phyloP scores from a whole-genome alignment of 345 rosid genomes.

The Geranium rotundifolium region DNA sequence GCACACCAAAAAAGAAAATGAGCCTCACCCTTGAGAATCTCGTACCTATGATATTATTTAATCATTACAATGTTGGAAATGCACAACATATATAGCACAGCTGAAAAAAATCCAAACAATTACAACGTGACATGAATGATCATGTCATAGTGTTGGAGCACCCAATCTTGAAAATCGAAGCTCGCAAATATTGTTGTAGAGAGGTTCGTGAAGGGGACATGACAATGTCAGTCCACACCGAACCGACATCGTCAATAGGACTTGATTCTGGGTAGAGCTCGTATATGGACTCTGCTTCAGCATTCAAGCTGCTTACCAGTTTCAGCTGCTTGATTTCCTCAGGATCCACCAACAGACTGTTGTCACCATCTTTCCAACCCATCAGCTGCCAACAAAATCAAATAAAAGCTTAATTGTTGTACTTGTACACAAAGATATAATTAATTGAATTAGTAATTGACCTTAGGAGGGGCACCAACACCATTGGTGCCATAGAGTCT shows the following conservation, averaged over 20 bases:
- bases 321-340: slow-evolving; percentile 41
- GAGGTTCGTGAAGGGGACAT: slow-evolving; percentile 34
- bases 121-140: too few relatives aligned
- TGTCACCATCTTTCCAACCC: slow-evolving; percentile 69
- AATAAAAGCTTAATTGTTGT: not conserved
- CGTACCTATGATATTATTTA: too few relatives aligned
- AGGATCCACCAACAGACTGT: slow-evolving; percentile 53
- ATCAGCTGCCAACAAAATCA: slow-evolving; percentile 34
- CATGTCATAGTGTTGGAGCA: too few relatives aligned
- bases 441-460: too few relatives aligned
- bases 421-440: too few relatives aligned
- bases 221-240: slow-evolving; percentile 54
- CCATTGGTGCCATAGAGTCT: slow-evolving; percentile 77
- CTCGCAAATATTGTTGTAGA: slow-evolving; percentile 30
- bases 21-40: too few relatives aligned
- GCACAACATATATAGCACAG: too few relatives aligned
- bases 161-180: slow-evolving; percentile 33
- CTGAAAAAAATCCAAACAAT: too few relatives aligned
- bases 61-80: too few relatives aligned
- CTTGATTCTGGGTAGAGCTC: slow-evolving; percentile 47
- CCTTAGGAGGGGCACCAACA: slow-evolving; percentile 63
- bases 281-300: slow-evolving; percentile 52
- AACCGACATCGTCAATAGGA: slow-evolving; percentile 31
- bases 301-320: slow-evolving; percentile 31
- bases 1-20: too few relatives aligned